These are phyloP conservation scores for Torulaspora maleeae DNA, from an alignment of 805 yeast species.

Conservation along the genomic window DNA sequence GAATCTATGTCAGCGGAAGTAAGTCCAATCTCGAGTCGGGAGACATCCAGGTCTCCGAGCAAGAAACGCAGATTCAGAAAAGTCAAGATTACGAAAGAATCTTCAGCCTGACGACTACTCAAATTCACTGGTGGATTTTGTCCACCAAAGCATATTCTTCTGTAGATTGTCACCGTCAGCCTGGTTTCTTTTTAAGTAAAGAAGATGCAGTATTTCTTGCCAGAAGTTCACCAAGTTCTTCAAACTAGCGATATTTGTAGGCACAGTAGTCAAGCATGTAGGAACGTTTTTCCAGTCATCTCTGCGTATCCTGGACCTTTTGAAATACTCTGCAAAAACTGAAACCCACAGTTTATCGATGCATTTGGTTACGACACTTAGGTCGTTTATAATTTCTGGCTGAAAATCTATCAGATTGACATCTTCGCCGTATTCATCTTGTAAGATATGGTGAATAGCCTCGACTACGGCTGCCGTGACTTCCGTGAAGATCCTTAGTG, in stretches of 20 bases:
- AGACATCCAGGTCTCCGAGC: slow-evolving; percentile 10
- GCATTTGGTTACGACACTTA: slow-evolving; percentile 42
- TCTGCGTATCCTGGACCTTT: slow-evolving; percentile 19
- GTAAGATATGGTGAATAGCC: slow-evolving; percentile 49
- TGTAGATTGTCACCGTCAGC: slow-evolving; percentile 24
- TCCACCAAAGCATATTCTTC: slow-evolving; percentile 7
- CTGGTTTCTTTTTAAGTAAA: slow-evolving; percentile 40
- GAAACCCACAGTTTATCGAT: slow-evolving; percentile 50
- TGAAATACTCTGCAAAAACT: slow-evolving; percentile 51
- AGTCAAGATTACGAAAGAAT: slow-evolving; percentile 11
- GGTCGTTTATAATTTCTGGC: slow-evolving; percentile 30
- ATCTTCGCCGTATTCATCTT: slow-evolving; percentile 52
- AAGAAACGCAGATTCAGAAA: slow-evolving; percentile 16
- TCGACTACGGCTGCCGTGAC: slow-evolving; percentile 40
- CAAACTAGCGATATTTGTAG: slow-evolving; percentile 33
- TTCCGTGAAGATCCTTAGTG: slow-evolving; percentile 38
- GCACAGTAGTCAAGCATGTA: slow-evolving; percentile 22
- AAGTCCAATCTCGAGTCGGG: slow-evolving; percentile 6
- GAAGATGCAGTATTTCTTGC: slow-evolving; percentile 41
- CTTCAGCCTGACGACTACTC: background rate
- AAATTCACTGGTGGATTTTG: background rate
- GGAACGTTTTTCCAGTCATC: slow-evolving; percentile 31
- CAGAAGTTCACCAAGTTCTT: slow-evolving; percentile 48
- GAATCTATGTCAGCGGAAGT: background rate
- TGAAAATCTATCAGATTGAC: slow-evolving; percentile 48